A percentile compares a stretch with the other conserved stretches of the same genome.
Conservation (phyloP, 1,284 basidiomycete genomes). For the Hymenochaete sp. region DNA sequence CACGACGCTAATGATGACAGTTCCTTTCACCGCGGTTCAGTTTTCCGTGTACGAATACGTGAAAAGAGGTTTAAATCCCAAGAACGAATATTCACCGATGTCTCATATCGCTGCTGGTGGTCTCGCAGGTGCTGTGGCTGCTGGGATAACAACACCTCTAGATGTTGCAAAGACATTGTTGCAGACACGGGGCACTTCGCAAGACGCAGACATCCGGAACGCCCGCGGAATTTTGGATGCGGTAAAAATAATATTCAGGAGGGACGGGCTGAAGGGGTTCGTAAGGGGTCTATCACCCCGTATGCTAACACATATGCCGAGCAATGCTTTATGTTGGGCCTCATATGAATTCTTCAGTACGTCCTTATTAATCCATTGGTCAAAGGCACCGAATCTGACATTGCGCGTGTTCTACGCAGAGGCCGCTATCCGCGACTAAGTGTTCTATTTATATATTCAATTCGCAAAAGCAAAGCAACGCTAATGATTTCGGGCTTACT, state of each 20-base stretch:
- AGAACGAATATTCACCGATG: slow-evolving; percentile 79
- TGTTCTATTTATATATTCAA: too few relatives aligned
- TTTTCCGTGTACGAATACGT: slow-evolving; percentile 95
- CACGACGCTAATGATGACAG: slow-evolving; percentile 92
- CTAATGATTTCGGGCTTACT: too few relatives aligned
- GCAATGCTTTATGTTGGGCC: slow-evolving; percentile 96
- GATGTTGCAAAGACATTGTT: slow-evolving; percentile 98
- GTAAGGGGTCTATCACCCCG: slow-evolving; percentile 83
- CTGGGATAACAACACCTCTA: slow-evolving; percentile 91
- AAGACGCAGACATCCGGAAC: slow-evolving; percentile 76
- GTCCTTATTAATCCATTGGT: slow-evolving; percentile 28
- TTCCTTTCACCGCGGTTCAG: slow-evolving; percentile 97
- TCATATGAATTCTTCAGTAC: slow-evolving; percentile 95
- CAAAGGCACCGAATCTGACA: background rate
- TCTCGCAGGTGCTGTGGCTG: slow-evolving; percentile 88
- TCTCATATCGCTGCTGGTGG: slow-evolving; percentile 91
- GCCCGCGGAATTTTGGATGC: slow-evolving; percentile 86
- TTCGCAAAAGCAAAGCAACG: too few relatives aligned
- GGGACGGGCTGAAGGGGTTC: slow-evolving; percentile 85
- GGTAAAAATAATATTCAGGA: slow-evolving; percentile 77
- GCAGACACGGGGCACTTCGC: slow-evolving; percentile 85
- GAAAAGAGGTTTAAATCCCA: slow-evolving; percentile 83
- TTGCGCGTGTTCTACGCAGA: slow-evolving; percentile 12
- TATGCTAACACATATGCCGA: slow-evolving; percentile 93
- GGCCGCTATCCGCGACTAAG: slow-evolving; percentile 21